These are phyloP conservation scores for Sideroxylon spinosum DNA, from an alignment of 179 eudicot genomes.

Conservation along the genomic window DNA sequence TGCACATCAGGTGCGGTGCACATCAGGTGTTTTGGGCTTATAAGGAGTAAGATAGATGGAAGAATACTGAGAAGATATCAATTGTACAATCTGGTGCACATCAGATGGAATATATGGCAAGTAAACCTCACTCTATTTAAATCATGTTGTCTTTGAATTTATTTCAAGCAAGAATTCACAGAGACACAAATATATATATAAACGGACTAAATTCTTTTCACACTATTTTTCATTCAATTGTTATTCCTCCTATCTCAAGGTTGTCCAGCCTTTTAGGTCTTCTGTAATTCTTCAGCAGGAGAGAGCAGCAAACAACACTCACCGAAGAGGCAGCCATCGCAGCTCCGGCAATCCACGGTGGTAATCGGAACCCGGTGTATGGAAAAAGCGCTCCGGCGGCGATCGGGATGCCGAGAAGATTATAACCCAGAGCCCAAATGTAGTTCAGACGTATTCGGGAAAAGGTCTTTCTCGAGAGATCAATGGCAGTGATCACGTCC, in stretches of 20 bases:
- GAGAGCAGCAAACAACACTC: slow-evolving; percentile 87
- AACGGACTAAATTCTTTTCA: too few species aligned
- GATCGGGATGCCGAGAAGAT: slow-evolving; percentile 72
- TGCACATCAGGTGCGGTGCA: too few species aligned
- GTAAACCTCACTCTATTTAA: too few species aligned
- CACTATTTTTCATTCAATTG: too few species aligned
- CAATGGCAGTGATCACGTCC: slow-evolving; percentile 85
- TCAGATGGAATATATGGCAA: too few species aligned
- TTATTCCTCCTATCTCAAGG: slow-evolving; percentile 23
- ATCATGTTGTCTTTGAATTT: too few species aligned
- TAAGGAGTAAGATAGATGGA: too few species aligned
- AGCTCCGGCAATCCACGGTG: slow-evolving; percentile 97
- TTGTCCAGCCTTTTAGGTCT: slow-evolving; percentile 62
- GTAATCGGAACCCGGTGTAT: slow-evolving; percentile 63
- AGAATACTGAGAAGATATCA: too few species aligned
- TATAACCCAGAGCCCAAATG: slow-evolving; percentile 88
- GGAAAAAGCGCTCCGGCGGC: slow-evolving; percentile 88
- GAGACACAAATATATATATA: too few species aligned
- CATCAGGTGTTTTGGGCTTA: too few species aligned
- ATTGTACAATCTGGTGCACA: too few species aligned
- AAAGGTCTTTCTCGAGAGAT: slow-evolving; percentile 85
- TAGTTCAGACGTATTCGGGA: slow-evolving; percentile 78
- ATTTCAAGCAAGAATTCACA: too few species aligned
- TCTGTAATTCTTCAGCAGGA: slow-evolving; percentile 72
- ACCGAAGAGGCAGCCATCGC: slow-evolving; percentile 99